A percentile compares a stretch with the other conserved stretches of the same genome.
These are phyloP conservation scores for Astrothelium subdiscretum DNA, from an alignment of 495 filamentous ascomycete species.

Conservation along the genomic window DNA sequence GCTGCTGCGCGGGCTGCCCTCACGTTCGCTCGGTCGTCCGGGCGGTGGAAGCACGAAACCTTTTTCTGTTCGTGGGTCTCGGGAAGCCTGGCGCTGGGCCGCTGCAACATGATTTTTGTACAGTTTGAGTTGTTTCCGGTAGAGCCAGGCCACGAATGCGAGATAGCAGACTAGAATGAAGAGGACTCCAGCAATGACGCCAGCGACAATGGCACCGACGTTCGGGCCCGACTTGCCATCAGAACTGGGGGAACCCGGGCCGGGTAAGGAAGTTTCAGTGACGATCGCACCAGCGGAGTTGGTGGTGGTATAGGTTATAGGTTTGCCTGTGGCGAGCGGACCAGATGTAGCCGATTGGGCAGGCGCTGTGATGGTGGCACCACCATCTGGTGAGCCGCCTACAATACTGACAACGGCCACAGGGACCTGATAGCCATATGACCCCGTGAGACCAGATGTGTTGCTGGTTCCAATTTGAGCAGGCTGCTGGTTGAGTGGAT, in stretches of 20 bases:
- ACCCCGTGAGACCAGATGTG: constrained; percentile 39
- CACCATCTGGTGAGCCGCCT: constrained; percentile 48
- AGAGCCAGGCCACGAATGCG: constrained; percentile 61
- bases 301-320: constrained; percentile 53
- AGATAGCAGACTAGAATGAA: constrained; percentile 49
- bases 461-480: constrained; percentile 30
- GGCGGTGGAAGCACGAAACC: constrained; percentile 19
- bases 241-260: constrained; percentile 10
- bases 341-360: constrained; percentile 51
- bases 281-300: constrained; percentile 41
- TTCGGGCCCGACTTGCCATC: constrained; percentile 28
- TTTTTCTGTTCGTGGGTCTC: constrained; percentile 25
- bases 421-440: constrained; percentile 55
- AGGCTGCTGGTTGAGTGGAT: constrained; percentile 34
- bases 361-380: constrained; percentile 56
- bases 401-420: constrained; percentile 46
- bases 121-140: constrained; percentile 48
- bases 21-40: background rate
- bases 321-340: constrained; percentile 54
- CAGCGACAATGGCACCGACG: constrained; percentile 50
- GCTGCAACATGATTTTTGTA: constrained; percentile 54
- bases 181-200: constrained; percentile 48
- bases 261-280: constrained; percentile 38
- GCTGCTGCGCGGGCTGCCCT: background rate
- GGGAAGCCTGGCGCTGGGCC: constrained; percentile 29